Conservation (phyloP, 805 yeast genomes). For the Lipomyces mesembrius region DNA sequence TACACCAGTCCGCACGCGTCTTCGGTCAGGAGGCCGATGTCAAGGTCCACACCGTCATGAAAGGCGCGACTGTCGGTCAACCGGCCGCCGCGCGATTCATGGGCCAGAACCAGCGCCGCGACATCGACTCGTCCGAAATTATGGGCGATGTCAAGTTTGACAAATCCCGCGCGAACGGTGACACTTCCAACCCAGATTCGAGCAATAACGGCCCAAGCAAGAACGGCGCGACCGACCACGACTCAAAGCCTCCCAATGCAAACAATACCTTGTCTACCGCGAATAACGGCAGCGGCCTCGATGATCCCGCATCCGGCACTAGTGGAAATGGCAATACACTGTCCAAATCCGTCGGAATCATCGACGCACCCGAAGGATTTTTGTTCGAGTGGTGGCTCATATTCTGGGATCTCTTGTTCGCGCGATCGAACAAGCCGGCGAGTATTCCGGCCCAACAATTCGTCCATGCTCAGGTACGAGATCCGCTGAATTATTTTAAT, state of each 20-base stretch:
- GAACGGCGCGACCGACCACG: conserved; percentile 4
- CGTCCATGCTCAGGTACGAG: conserved; percentile 52
- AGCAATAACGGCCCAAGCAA: background rate
- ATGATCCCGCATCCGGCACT: background rate
- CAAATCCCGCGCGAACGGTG: conserved; percentile 12
- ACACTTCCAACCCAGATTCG: background rate
- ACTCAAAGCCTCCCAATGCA: conserved; percentile 9
- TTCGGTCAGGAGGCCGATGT: conserved; percentile 80
- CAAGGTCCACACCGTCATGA: conserved; percentile 47
- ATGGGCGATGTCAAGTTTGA: conserved; percentile 12
- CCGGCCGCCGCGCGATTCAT: conserved; percentile 39
- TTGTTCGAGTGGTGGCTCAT: conserved; percentile 95
- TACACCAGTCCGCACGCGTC: conserved; percentile 71
- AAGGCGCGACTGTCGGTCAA: conserved; percentile 43
- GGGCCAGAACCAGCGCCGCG: conserved; percentile 1
- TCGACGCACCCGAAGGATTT: conserved; percentile 88
- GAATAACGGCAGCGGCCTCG: conserved; percentile 1
- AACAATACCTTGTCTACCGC: background rate
- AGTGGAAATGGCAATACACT: conserved; percentile 13
- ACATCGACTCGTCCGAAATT: conserved; percentile 30
- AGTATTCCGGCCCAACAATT: conserved; percentile 66
- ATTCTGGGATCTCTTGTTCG: conserved; percentile 91
- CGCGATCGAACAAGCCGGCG: conserved; percentile 69
- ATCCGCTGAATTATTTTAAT: background rate
- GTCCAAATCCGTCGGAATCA: conserved; percentile 40